Conservation (phyloP, 139 green algal genomes). For the Diplosphaera chodatii region DNA sequence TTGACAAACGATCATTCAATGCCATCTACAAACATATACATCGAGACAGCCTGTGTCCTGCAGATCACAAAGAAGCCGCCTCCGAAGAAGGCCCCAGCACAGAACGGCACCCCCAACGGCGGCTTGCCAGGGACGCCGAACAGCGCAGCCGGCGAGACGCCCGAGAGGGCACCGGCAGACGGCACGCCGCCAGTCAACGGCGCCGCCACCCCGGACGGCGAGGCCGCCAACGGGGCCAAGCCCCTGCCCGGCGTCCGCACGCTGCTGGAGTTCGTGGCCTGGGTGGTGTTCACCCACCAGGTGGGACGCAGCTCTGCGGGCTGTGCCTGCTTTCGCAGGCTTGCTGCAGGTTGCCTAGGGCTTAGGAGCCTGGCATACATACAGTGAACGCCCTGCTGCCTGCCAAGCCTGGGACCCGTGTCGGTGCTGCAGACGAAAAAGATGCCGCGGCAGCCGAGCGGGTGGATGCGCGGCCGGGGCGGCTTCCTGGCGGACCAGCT, state of each 20-base stretch:
- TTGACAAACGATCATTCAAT: no score
- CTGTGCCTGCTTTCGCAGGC: no score
- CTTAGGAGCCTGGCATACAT: no score
- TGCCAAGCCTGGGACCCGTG: no score
- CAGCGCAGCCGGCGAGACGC: no score
- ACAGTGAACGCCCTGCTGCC: no score
- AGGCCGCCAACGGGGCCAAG: neutral
- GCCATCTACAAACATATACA: no score
- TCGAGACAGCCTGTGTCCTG: no score
- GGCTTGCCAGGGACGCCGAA: no score
- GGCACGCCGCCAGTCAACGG: neutral
- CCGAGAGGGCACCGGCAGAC: neutral
- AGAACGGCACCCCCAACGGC: neutral
- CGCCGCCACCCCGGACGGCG: no score
- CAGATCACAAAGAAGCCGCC: conserved; percentile 1
- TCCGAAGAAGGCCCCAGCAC: neutral
- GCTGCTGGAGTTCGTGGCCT: conserved; percentile 22
- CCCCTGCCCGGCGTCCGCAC: conserved; percentile 7
- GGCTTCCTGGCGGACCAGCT: conserved; percentile 25
- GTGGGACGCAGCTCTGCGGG: no score
- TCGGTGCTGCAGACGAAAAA: neutral
- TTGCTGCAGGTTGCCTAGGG: no score
- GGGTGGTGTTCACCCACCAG: conserved; percentile 8
- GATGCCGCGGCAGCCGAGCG: neutral
- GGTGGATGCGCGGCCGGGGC: conserved; percentile 12